Conservation (phyloP, 345 rosid genomes). For the Hypericum perforatum region DNA sequence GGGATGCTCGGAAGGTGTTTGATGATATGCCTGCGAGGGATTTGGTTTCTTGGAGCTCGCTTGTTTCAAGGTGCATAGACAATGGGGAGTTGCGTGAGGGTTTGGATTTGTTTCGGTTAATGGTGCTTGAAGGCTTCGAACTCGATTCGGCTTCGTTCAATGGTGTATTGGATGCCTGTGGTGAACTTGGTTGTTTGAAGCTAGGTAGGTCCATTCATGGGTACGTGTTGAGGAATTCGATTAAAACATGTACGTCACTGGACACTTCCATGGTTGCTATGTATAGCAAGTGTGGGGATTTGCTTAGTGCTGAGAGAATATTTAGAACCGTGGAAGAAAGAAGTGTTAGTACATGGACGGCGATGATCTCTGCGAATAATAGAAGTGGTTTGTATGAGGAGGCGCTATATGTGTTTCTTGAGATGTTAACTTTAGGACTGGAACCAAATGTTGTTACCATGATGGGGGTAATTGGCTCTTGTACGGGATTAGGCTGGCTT, state of each 20-base stretch:
- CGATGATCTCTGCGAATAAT: constrained; percentile 64
- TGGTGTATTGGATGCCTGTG: constrained; percentile 44
- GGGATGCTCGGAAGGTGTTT: constrained; percentile 48
- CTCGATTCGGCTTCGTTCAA: constrained; percentile 51
- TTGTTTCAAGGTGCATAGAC: constrained; percentile 45
- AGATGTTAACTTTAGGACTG: constrained; percentile 36
- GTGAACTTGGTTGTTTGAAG: constrained; percentile 33
- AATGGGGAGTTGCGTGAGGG: constrained; percentile 37
- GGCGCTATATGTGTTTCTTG: constrained; percentile 39
- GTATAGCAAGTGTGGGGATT: constrained; percentile 69
- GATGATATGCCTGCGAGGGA: constrained; percentile 48
- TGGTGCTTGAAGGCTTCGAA: constrained; percentile 35
- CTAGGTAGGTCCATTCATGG: constrained; percentile 46
- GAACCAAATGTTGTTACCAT: constrained; percentile 56
- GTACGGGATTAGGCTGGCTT: constrained; percentile 42
- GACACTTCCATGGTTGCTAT: constrained; percentile 40
- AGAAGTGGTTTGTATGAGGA: constrained; percentile 34
- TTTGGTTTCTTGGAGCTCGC: constrained; percentile 58
- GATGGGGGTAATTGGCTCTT: constrained; percentile 55
- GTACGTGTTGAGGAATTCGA: constrained; percentile 22
- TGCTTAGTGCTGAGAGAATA: constrained; percentile 44
- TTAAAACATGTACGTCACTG: constrained; percentile 34
- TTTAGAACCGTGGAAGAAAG: constrained; percentile 20
- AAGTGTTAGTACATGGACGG: constrained; percentile 53
- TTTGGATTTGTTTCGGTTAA: constrained; percentile 31